Evolutionary conservation across 1,284 basidiomycete genomes (phyloP).

Genomic region (Anthracocystis panici-leucophaei): DNA sequence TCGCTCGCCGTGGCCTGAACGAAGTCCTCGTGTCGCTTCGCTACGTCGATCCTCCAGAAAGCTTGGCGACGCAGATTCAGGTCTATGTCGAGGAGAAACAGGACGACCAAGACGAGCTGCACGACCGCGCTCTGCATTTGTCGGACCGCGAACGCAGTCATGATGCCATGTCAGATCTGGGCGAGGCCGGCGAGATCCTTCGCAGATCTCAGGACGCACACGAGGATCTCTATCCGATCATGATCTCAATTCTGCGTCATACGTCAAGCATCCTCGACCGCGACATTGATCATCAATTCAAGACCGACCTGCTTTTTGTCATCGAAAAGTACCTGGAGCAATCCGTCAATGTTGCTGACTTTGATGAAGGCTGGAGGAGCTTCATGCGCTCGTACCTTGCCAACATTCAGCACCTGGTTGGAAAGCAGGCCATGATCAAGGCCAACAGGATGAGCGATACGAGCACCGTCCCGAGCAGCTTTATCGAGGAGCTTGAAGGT

Average conservation of each 20-base stretch:
- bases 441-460: conserved; percentile 72
- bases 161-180: conserved; percentile 33
- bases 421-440: conserved; percentile 75
- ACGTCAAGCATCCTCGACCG: conserved; percentile 75
- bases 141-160: conserved; percentile 25
- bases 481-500: conserved; percentile 77
- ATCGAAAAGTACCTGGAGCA: conserved; percentile 80
- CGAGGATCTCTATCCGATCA: conserved; percentile 64
- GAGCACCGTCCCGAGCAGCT: conserved; percentile 71
- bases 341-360: conserved; percentile 74
- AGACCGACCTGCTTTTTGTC: conserved; percentile 76
- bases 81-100: conserved; percentile 88
- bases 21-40: conserved; percentile 82
- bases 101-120: conserved; percentile 85
- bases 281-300: conserved; percentile 76
- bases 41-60: conserved; percentile 81
- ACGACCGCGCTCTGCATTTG: conserved; percentile 43
- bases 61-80: conserved; percentile 79
- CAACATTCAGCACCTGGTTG: conserved; percentile 79
- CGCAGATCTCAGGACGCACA: conserved; percentile 50
- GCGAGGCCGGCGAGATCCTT: conserved; percentile 49
- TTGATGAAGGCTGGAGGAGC: conserved; percentile 78
- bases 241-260: conserved; percentile 72
- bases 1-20: conserved; percentile 82
- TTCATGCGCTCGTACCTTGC: conserved; percentile 77